Conservation (phyloP, 176 grass and related monocot species). For the Luzula sylvatica region DNA sequence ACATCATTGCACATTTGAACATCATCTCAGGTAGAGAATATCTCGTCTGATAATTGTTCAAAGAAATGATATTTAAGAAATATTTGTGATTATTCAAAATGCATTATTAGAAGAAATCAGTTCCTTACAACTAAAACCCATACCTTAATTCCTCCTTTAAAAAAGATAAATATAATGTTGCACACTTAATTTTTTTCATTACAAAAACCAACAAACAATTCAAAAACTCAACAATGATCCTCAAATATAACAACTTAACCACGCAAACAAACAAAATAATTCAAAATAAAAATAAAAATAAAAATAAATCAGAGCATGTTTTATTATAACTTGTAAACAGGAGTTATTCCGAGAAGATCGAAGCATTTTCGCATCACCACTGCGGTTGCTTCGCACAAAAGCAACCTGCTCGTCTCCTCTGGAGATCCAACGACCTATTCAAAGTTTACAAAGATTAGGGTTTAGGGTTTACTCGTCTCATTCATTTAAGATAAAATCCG, state of each 20-base stretch:
- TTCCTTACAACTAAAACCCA: no score
- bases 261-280: slow-evolving; percentile 22
- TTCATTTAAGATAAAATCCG: background rate
- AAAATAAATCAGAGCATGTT: background rate
- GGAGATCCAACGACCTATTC: slow-evolving; percentile 36
- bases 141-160: no score
- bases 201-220: background rate
- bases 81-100: no score
- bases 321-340: slow-evolving; percentile 39
- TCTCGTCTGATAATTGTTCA: no score
- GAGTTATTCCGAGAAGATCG: slow-evolving; percentile 39
- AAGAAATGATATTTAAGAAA: no score
- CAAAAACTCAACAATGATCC: background rate
- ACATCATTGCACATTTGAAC: no score
- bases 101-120: no score
- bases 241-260: slow-evolving; percentile 28
- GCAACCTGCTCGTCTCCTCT: slow-evolving; percentile 35
- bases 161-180: no score
- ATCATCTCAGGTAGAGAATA: no score
- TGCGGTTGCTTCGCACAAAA: slow-evolving; percentile 44
- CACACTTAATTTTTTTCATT: no score
- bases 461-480: background rate
- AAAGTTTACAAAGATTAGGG: background rate
- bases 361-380: slow-evolving; percentile 47
- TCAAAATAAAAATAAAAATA: background rate